Conservation (phyloP, 1,284 basidiomycete genomes). For the Tylopilus orsonianus region DNA sequence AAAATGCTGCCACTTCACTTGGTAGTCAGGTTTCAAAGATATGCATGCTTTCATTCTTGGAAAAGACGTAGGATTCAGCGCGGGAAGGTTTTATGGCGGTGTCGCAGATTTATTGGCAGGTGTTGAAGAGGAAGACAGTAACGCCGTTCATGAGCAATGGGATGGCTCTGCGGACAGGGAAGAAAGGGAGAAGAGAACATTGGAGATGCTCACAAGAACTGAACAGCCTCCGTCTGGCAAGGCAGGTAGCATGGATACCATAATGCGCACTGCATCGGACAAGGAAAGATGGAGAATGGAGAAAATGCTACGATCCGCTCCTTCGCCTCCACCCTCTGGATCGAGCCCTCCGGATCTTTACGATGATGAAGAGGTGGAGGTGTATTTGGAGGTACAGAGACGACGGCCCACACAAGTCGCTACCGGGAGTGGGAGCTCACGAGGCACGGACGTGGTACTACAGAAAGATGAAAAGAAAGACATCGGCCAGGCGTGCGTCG, state of each 20-base stretch:
- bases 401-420: neutral
- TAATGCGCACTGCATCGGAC: conserved; percentile 21
- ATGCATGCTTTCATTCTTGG: conserved; percentile 81
- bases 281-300: conserved; percentile 29
- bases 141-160: conserved; percentile 24
- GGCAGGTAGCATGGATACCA: neutral
- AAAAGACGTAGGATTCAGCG: conserved; percentile 85
- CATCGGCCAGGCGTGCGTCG: neutral
- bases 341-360: conserved; percentile 2
- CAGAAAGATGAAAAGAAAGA: neutral
- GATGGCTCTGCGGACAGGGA: conserved; percentile 16
- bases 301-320: conserved; percentile 20
- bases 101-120: conserved; percentile 71
- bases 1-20: neutral
- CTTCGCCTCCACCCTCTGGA: conserved; percentile 4
- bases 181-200: conserved; percentile 15
- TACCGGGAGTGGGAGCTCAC: neutral
- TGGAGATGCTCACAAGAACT: conserved; percentile 1
- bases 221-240: conserved; percentile 5
- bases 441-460: neutral
- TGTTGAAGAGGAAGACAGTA: conserved; percentile 57
- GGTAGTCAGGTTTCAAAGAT: conserved; percentile 26
- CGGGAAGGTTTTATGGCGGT: conserved; percentile 85
- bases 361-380: conserved; percentile 5
- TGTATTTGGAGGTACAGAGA: conserved; percentile 4